These are phyloP conservation scores for Myotisia sp. DNA, from an alignment of 2,329 filamentous ascomycete genomes.

Conservation along the genomic window DNA sequence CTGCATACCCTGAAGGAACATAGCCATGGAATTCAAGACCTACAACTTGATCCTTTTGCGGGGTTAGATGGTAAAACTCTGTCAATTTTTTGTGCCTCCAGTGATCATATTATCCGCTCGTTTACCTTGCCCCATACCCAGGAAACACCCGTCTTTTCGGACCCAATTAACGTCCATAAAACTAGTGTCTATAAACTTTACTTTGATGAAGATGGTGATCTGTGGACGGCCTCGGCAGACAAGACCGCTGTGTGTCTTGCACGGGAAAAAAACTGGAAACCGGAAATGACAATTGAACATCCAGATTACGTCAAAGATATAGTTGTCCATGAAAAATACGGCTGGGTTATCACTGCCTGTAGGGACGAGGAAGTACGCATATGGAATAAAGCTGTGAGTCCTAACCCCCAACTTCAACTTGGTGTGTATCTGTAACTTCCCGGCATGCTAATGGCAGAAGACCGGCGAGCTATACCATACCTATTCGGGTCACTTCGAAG, in stretches of 20 bases:
- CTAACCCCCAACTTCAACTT: background rate
- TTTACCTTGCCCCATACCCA: slow-evolving; percentile 32
- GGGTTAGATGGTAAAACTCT: slow-evolving; percentile 32
- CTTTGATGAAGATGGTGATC: slow-evolving; percentile 58
- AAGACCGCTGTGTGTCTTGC: slow-evolving; percentile 71
- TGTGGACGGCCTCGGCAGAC: slow-evolving; percentile 91
- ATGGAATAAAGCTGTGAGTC: slow-evolving; percentile 53
- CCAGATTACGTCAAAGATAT: slow-evolving; percentile 84
- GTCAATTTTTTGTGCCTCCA: slow-evolving; percentile 64
- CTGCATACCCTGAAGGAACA: slow-evolving; percentile 69
- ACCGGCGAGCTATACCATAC: slow-evolving; percentile 59
- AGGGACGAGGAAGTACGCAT: slow-evolving; percentile 83
- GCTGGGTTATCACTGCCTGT: slow-evolving; percentile 75
- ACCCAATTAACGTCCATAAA: slow-evolving; percentile 62
- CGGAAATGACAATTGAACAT: slow-evolving; percentile 60
- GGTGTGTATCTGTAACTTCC: background rate
- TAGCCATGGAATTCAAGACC: slow-evolving; percentile 61
- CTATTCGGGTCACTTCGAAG: slow-evolving; percentile 78
- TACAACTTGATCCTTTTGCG: slow-evolving; percentile 57
- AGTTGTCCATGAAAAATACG: slow-evolving; percentile 50
- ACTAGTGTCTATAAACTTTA: slow-evolving; percentile 74
- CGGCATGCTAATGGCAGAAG: slow-evolving; percentile 24
- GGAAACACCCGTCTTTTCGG: slow-evolving; percentile 42
- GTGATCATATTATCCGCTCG: slow-evolving; percentile 62
- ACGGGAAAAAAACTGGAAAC: slow-evolving; percentile 51